Percentiles rank a stretch among this genome's conserved stretches.
Conservation (phyloP, 2,329 filamentous ascomycete species). For the Blastomyces parvus region DNA sequence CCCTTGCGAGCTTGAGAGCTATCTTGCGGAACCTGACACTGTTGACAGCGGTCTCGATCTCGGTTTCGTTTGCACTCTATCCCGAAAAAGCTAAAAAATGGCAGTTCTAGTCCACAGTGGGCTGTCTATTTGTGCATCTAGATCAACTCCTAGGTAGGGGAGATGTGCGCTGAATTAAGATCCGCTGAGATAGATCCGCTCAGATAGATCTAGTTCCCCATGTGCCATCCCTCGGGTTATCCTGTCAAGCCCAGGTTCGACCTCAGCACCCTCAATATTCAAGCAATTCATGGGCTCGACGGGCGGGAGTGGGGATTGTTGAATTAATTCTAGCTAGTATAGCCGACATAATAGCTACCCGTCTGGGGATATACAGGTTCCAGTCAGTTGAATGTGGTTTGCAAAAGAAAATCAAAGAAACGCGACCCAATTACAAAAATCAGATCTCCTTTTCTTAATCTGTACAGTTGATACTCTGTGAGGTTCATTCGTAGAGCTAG, state of each 20-base stretch:
- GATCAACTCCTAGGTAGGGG: background rate
- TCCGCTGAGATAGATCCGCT: too few species aligned
- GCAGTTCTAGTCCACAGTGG: background rate
- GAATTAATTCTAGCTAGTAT: background rate
- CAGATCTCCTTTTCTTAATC: background rate
- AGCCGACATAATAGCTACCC: background rate
- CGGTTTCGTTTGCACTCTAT: background rate
- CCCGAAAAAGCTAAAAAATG: background rate
- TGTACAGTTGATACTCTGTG: background rate
- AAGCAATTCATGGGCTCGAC: background rate
- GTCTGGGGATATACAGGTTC: background rate
- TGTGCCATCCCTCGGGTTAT: background rate
- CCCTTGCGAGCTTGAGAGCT: background rate
- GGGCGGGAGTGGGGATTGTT: background rate
- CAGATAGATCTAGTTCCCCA: background rate
- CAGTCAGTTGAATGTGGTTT: too few species aligned
- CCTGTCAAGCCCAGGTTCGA: too few species aligned
- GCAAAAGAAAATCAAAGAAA: background rate
- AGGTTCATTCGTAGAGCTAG: background rate
- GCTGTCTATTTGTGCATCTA: background rate
- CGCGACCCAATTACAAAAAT: background rate
- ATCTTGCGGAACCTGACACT: background rate
- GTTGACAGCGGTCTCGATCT: background rate
- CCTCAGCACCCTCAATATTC: background rate
- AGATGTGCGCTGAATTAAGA: background rate